phyloP scores from a whole-genome alignment of 208 protist species.

The Leishmania gerbilli region DNA sequence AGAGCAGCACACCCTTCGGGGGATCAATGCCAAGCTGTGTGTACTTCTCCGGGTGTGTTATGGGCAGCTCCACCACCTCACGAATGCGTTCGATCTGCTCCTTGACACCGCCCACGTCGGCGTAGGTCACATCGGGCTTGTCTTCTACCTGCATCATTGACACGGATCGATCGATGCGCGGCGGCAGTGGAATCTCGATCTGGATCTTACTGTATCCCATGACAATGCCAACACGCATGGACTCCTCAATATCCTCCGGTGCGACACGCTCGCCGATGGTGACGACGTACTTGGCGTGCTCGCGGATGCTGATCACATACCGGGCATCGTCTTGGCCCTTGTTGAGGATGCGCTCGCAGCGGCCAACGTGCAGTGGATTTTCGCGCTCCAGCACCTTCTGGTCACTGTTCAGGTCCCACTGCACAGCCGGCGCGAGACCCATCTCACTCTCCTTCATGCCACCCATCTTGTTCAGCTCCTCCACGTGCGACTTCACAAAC shows the following conservation, averaged over 20 bases:
- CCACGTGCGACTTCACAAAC: conserved; percentile 95
- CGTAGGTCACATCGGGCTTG: conserved; percentile 99
- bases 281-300: conserved; percentile 99
- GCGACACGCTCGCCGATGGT: conserved; percentile 98
- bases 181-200: conserved; percentile 99
- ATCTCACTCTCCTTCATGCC: conserved; percentile 99
- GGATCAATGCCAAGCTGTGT: conserved; percentile 99
- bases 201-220: conserved; percentile 98
- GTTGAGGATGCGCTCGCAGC: conserved; percentile 99
- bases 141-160: conserved; percentile 99
- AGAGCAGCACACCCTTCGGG: conserved; percentile 99
- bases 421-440: conserved; percentile 97
- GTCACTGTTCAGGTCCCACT: conserved; percentile 99
- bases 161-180: conserved; percentile 99
- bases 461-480: conserved; percentile 95
- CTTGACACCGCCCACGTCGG: conserved; percentile 99
- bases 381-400: conserved; percentile 97
- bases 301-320: conserved; percentile 98
- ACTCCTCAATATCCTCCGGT: conserved; percentile 99
- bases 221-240: conserved; percentile 98
- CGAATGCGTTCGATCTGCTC: conserved; percentile 99
- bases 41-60: conserved; percentile 99
- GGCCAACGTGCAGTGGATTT: conserved; percentile 98
- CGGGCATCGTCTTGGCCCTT: conserved; percentile 92
- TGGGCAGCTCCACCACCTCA: conserved; percentile 99